Percentiles rank a stretch among this genome's conserved stretches.
Conservation (phyloP, 495 filamentous ascomycete genomes). For the Viridothelium virens region DNA sequence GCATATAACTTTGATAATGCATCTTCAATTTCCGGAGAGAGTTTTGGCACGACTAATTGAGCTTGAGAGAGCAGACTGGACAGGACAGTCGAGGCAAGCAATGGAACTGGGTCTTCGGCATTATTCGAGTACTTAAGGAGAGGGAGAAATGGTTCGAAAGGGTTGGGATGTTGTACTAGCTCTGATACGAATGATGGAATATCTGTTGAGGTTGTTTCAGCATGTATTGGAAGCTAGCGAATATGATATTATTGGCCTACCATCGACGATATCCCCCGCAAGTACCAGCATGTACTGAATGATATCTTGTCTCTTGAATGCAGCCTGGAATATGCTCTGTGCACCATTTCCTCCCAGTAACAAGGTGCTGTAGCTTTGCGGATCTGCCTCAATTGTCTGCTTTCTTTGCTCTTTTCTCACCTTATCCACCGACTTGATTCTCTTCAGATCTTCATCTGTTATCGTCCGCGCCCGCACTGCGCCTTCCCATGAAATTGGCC, state of each 20-base stretch:
- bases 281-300: conserved; percentile 91
- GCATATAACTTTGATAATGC: conserved; percentile 79
- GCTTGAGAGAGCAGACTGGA: conserved; percentile 70
- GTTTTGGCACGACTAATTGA: conserved; percentile 49
- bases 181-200: conserved; percentile 67
- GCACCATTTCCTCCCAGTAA: conserved; percentile 65
- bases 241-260: conserved; percentile 39
- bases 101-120: conserved; percentile 75
- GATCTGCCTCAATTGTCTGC: conserved; percentile 69
- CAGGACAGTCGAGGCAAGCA: conserved; percentile 84
- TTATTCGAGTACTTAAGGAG: conserved; percentile 74
- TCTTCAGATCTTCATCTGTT: conserved; percentile 87
- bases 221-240: neutral
- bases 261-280: conserved; percentile 77
- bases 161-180: conserved; percentile 64
- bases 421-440: conserved; percentile 97
- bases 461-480: conserved; percentile 89
- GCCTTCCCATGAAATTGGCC: conserved; percentile 97
- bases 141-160: conserved; percentile 78
- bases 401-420: conserved; percentile 81
- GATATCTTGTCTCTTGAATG: conserved; percentile 72
- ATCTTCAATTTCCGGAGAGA: conserved; percentile 52
- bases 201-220: conserved; percentile 44
- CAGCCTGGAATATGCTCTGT: conserved; percentile 73
- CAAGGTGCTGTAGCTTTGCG: conserved; percentile 66